A percentile compares a stretch with the other conserved stretches of the same genome.
These are phyloP conservation scores for Wickerhamiella lipophila DNA, from an alignment of 805 yeast species.

Conservation along the genomic window DNA sequence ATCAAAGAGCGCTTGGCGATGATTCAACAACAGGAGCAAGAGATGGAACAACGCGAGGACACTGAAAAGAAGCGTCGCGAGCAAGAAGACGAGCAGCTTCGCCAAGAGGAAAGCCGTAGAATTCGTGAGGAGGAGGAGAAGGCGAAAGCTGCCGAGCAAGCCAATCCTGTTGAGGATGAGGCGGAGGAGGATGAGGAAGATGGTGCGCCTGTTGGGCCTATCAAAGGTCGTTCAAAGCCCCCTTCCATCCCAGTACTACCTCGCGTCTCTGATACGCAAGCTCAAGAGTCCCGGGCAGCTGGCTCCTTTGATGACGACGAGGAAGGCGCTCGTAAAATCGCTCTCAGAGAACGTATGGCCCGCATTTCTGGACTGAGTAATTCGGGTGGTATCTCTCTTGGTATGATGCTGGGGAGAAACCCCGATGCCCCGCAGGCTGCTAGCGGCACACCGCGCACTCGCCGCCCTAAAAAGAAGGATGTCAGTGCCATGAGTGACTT, in stretches of 20 bases:
- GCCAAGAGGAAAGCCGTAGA: conserved; percentile 8
- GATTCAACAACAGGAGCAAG: conserved; percentile 58
- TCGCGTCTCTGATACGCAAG: neutral
- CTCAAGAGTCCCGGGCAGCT: neutral
- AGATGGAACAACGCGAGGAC: conserved; percentile 23
- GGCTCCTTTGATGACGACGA: conserved; percentile 29
- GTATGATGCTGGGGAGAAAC: conserved; percentile 18
- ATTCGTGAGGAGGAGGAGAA: conserved; percentile 31
- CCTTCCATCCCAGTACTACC: neutral
- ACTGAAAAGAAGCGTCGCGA: conserved; percentile 61
- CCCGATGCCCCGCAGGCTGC: conserved; percentile 2
- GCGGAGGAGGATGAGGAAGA: neutral
- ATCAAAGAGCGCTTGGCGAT: conserved; percentile 77
- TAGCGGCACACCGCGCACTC: conserved; percentile 15
- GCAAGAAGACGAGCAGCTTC: conserved; percentile 33
- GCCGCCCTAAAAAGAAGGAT: conserved; percentile 14
- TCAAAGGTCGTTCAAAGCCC: neutral
- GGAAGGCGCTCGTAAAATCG: conserved; percentile 50
- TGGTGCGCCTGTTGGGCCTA: neutral
- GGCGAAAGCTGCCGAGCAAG: neutral
- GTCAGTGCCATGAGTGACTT: conserved; percentile 16
- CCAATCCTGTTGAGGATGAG: neutral
- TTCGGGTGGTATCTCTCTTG: conserved; percentile 50
- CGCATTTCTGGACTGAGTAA: conserved; percentile 86
- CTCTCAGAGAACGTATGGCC: conserved; percentile 90